Evolutionary conservation across 305 asterid species (phyloP).

Genomic region (Striga hermonthica): DNA sequence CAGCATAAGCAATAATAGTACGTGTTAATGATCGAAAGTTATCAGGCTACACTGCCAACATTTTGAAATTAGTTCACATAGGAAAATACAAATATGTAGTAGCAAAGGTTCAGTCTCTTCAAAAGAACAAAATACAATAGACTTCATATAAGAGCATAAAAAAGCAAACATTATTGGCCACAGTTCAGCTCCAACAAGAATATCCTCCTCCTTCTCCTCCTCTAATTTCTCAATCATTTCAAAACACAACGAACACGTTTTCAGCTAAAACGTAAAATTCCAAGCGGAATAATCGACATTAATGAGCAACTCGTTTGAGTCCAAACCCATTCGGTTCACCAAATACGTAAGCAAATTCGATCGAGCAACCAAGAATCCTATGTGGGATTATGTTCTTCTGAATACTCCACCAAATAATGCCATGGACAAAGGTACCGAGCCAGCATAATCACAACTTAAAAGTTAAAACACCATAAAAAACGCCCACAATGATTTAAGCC

Average conservation of each 20-base stretch:
- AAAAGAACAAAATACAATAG: background rate
- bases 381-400: background rate
- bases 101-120: background rate
- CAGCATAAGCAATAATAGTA: background rate
- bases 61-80: background rate
- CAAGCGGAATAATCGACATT: conserved; percentile 4
- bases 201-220: background rate
- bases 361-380: conserved; percentile 25
- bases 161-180: background rate
- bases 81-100: background rate
- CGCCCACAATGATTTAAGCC: conserved; percentile 6
- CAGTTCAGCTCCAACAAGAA: background rate
- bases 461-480: background rate
- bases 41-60: too few relatives aligned
- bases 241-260: background rate
- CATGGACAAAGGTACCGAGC: background rate
- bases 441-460: background rate
- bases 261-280: background rate
- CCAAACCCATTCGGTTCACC: background rate
- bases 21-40: too few relatives aligned
- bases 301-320: background rate
- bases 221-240: conserved; percentile 11
- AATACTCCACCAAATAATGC: conserved; percentile 1
- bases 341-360: background rate
- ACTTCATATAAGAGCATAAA: background rate